Conservation (phyloP, 257 asterid species). For the Solanum habrochaites region DNA sequence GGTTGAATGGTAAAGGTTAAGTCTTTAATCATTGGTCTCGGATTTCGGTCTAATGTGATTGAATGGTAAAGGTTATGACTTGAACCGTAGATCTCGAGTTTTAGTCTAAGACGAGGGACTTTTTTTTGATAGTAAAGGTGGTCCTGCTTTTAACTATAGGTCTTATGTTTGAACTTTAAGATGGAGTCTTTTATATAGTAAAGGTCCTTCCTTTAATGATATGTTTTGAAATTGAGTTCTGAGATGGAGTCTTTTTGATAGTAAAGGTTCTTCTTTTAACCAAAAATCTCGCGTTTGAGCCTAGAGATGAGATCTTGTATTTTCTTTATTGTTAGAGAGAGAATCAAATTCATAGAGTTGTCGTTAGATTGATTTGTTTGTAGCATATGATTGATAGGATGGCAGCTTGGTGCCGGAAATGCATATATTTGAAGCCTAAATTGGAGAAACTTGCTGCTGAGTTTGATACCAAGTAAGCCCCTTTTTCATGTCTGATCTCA, state of each 20-base stretch:
- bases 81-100: background rate
- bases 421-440: slow-evolving; percentile 86
- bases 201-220: background rate
- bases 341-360: background rate
- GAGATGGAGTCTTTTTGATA: background rate
- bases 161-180: background rate
- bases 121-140: background rate
- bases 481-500: background rate
- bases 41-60: background rate
- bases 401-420: slow-evolving; percentile 97
- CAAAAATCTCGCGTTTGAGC: background rate
- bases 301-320: background rate
- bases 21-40: background rate
- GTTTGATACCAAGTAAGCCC: slow-evolving; percentile 58
- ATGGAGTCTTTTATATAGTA: background rate
- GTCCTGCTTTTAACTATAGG: background rate
- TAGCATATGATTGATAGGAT: slow-evolving; percentile 38
- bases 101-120: too few relatives aligned
- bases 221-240: background rate
- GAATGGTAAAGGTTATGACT: background rate
- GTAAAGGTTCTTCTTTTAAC: background rate
- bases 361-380: background rate
- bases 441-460: slow-evolving; percentile 86
- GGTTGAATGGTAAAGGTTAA: too few relatives aligned
- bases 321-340: background rate